These are phyloP conservation scores for Phytophthora fragariaefolia DNA, from an alignment of 352 stramenopile genomes.

Conservation along the genomic window DNA sequence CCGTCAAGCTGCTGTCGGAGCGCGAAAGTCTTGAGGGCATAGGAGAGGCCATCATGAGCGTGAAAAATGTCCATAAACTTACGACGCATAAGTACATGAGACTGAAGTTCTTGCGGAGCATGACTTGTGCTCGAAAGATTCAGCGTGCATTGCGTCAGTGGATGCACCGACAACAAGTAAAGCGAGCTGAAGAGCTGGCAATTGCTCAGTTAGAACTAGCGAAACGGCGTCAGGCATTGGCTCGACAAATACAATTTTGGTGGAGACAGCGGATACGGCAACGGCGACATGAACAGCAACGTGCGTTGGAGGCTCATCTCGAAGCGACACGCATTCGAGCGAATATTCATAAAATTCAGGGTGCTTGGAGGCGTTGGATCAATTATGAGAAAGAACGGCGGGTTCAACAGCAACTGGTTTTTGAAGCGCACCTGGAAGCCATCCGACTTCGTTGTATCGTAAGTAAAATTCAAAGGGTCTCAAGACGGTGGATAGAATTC, in stretches of 20 bases:
- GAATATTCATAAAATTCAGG: conserved; percentile 16
- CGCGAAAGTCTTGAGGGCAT: conserved; percentile 19
- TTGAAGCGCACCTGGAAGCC: conserved; percentile 1
- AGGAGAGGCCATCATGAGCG: conserved; percentile 1
- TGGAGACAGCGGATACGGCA: conserved; percentile 25
- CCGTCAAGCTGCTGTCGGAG: conserved; percentile 43
- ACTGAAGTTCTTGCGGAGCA: conserved; percentile 26
- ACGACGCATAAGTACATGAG: conserved; percentile 12
- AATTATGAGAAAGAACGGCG: neutral
- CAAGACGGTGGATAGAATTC: neutral
- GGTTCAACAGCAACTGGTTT: conserved; percentile 1
- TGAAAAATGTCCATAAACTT: conserved; percentile 17
- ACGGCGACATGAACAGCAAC: conserved; percentile 20
- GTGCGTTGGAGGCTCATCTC: conserved; percentile 6
- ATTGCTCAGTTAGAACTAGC: conserved; percentile 12
- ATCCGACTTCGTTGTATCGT: neutral
- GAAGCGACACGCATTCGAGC: conserved; percentile 5
- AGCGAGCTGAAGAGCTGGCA: conserved; percentile 19
- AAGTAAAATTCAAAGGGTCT: neutral
- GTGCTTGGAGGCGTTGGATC: conserved; percentile 6
- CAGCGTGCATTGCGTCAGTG: conserved; percentile 33
- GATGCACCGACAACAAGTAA: conserved; percentile 14
- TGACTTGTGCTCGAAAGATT: conserved; percentile 26
- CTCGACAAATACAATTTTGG: conserved; percentile 25
- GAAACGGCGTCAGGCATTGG: conserved; percentile 15